Conservation (phyloP, 768 basidiomycete species). For the Boletus coccyginus region DNA sequence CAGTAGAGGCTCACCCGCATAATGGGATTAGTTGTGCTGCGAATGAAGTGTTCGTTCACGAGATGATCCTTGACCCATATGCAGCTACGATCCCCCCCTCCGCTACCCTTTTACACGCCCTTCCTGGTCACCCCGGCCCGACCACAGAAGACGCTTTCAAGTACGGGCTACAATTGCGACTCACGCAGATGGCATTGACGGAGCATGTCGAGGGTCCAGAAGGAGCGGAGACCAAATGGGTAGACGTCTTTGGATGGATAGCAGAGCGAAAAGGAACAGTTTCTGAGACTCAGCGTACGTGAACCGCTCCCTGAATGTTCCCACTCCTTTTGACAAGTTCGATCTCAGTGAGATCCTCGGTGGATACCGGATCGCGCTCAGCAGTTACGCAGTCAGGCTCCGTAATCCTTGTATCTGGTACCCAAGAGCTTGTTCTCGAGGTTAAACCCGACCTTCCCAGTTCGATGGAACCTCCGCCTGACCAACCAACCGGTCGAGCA, state of each 20-base stretch:
- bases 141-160: conserved; percentile 66
- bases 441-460: conserved; percentile 1
- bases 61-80: conserved; percentile 29
- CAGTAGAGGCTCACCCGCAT: not conserved
- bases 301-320: not conserved
- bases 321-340: not conserved
- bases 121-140: conserved; percentile 47
- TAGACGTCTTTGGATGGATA: conserved; percentile 86
- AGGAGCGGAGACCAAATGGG: conserved; percentile 74
- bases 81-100: conserved; percentile 39
- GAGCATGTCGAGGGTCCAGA: conserved; percentile 88
- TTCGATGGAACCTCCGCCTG: conserved; percentile 1
- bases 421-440: conserved; percentile 12
- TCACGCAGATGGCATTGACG: conserved; percentile 77
- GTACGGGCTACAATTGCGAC: conserved; percentile 77
- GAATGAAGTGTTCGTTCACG: conserved; percentile 11
- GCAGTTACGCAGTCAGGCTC: conserved; percentile 21
- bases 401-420: conserved; percentile 11
- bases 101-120: conserved; percentile 40
- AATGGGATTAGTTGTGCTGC: not conserved
- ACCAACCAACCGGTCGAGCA: not conserved
- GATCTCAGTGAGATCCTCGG: conserved; percentile 28
- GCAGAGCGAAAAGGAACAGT: conserved; percentile 51
- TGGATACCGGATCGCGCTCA: conserved; percentile 29
- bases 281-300: conserved; percentile 28